Percentiles rank a stretch among this genome's conserved stretches.
Conservation (phyloP, 1,284 basidiomycete genomes). For the Cryptococcus sp. region DNA sequence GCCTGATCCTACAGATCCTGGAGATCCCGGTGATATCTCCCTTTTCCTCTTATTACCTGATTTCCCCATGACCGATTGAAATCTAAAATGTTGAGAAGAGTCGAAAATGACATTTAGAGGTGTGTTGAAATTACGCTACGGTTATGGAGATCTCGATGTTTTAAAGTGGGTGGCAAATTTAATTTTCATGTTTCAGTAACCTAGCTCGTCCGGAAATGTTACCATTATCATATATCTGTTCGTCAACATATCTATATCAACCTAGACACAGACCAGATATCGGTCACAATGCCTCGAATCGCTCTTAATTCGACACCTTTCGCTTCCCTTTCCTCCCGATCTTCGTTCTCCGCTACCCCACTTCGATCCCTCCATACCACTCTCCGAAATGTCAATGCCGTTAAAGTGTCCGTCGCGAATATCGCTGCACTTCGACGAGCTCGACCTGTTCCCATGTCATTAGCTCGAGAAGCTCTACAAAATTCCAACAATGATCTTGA, state of each 20-base stretch:
- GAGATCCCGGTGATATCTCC: not conserved
- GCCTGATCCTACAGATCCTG: no score
- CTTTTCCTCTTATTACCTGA: not conserved
- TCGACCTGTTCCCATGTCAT: slow-evolving; percentile 70
- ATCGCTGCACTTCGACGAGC: slow-evolving; percentile 80
- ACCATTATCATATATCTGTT: no score
- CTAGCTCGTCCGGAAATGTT: no score
- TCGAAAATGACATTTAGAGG: no score
- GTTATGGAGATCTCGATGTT: no score
- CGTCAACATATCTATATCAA: no score
- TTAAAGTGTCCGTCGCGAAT: slow-evolving; percentile 59
- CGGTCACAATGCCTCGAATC: not conserved
- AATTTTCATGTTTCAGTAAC: no score
- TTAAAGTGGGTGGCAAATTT: no score
- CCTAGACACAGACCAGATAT: not conserved
- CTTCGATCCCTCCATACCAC: slow-evolving; percentile 16
- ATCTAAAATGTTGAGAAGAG: no score
- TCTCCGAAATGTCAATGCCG: slow-evolving; percentile 6
- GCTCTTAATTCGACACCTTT: not conserved
- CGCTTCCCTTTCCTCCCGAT: not conserved
- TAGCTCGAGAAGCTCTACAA: slow-evolving; percentile 80
- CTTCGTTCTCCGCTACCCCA: not conserved
- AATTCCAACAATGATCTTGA: slow-evolving; percentile 70
- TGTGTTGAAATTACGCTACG: no score
- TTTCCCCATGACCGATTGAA: no score